Evolutionary conservation across 805 yeast genomes (phyloP).

Genomic region (Suhomyces emberorum): DNA sequence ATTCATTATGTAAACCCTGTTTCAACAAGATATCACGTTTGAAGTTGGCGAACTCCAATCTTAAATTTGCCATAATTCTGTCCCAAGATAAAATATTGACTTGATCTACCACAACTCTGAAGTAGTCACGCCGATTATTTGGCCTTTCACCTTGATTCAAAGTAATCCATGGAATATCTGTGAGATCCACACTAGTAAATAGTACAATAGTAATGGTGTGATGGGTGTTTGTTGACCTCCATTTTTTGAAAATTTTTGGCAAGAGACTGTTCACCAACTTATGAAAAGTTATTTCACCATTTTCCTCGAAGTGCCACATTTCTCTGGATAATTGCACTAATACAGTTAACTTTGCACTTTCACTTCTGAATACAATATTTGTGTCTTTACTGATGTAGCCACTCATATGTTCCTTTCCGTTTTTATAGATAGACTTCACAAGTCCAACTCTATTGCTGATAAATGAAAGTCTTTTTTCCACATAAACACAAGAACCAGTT

Average conservation of each 20-base stretch:
- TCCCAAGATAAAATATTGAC: constrained; percentile 87
- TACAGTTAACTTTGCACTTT: constrained; percentile 79
- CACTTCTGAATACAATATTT: constrained; percentile 82
- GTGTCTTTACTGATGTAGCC: constrained; percentile 75
- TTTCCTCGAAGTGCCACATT: constrained; percentile 98
- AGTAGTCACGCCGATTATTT: constrained; percentile 69
- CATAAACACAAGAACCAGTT: constrained; percentile 61
- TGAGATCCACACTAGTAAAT: constrained; percentile 75
- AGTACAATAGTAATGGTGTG: constrained; percentile 87
- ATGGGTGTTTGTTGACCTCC: constrained; percentile 85
- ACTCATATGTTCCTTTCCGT: constrained; percentile 69
- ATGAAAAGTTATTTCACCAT: constrained; percentile 91
- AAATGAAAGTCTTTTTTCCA: constrained; percentile 61
- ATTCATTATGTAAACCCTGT: constrained; percentile 13
- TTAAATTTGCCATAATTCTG: constrained; percentile 80
- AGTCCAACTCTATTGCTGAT: constrained; percentile 59
- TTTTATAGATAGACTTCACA: constrained; percentile 59
- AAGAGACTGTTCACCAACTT: constrained; percentile 88
- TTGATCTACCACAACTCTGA: constrained; percentile 92
- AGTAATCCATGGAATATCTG: constrained; percentile 50
- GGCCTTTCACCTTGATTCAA: constrained; percentile 71
- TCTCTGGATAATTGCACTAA: constrained; percentile 87
- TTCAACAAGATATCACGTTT: constrained; percentile 66
- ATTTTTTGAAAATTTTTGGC: constrained; percentile 82
- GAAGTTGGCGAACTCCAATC: constrained; percentile 82